Evolutionary conservation across 2,329 filamentous ascomycete species (phyloP).

Genomic region (Dryadomyces sulphureus): DNA sequence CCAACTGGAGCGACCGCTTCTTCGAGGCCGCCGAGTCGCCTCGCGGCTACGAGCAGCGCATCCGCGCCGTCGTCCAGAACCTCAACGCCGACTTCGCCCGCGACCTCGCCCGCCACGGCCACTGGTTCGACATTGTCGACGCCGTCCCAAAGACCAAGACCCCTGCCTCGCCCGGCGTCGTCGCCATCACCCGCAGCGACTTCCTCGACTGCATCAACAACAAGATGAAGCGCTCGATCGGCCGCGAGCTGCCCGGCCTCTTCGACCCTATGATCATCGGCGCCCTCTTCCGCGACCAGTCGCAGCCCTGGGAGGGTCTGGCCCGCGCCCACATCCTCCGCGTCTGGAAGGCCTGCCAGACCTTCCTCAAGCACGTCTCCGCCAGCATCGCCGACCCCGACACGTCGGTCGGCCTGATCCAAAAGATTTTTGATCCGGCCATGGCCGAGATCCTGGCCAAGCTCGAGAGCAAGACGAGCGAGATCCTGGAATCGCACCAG

Average conservation of each 20-base stretch:
- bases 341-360: slow-evolving; percentile 9
- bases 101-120: slow-evolving; percentile 1
- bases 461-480: slow-evolving; percentile 13
- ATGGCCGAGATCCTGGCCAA: slow-evolving; percentile 11
- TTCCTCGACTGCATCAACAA: slow-evolving; percentile 14
- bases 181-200: slow-evolving; percentile 7
- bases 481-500: slow-evolving; percentile 15
- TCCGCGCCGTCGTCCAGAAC: slow-evolving; percentile 39
- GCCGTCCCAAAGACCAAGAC: not conserved
- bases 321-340: slow-evolving; percentile 10
- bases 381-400: slow-evolving; percentile 10
- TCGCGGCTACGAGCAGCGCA: slow-evolving; percentile 23
- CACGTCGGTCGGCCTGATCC: slow-evolving; percentile 10
- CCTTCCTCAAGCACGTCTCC: slow-evolving; percentile 11
- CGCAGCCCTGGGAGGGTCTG: slow-evolving; percentile 16
- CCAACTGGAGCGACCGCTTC: slow-evolving; percentile 14
- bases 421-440: slow-evolving; percentile 10
- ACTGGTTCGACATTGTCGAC: slow-evolving; percentile 15
- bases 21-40: slow-evolving; percentile 9
- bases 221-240: slow-evolving; percentile 15
- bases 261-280: slow-evolving; percentile 20
- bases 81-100: slow-evolving; percentile 29
- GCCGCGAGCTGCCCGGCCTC: slow-evolving; percentile 21
- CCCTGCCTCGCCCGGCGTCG: slow-evolving; percentile 3
- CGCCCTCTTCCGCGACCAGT: slow-evolving; percentile 20